Evolutionary conservation across 805 yeast genomes (phyloP), one percentile per base, ranked within the genome.

Genomic region (Pichia californica): DNA sequence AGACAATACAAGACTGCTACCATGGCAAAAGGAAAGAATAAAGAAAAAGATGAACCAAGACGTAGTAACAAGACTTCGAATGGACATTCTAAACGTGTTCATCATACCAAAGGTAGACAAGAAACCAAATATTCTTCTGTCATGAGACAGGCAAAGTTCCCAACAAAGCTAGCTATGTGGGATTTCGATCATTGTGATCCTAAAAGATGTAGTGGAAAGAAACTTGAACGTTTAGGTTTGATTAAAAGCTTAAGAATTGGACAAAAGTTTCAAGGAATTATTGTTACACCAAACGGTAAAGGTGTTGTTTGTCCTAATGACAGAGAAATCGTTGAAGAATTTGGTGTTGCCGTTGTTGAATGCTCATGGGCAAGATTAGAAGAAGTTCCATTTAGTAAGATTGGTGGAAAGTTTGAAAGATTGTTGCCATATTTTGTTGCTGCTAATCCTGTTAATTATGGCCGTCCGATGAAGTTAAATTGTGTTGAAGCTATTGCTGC

Each of bases 151-250:
- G 50, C 50, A 3, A 67, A 73, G 40, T 85, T 87, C 57, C 96
- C 95, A 1, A 82, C 83, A 28, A 88, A 87, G 56, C 62, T 89
- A 49, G 97, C 96, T 15, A 91, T 91, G 99, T 91, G 99, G 96
- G 99, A 93, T 62, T 93, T 93, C 58, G 96, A 89, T 52, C 99
- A 93, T 59, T 93, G 99, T 67, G 99, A 93, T 64, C 99, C 99
- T 1, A 93, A 93, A 59, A 74, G 97, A 58, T 93, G 99, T 61
- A 83, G 94, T 52, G 99, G 99, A 16, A 93, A 93, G 67, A 89
- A 88, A 60, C 70, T 93, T 26, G 96, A 88, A 56, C 71, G 98
- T 43, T 63, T 91, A 18, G 98, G 98, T 1, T 64, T 88, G 18
- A 89, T 93, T 40, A 77, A 79, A 48, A 76, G 77, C 42, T 60